Evolutionary conservation across 1,284 basidiomycete species (phyloP), one percentile per base, ranked within the genome.

Genomic region (Irpex sp.): DNA sequence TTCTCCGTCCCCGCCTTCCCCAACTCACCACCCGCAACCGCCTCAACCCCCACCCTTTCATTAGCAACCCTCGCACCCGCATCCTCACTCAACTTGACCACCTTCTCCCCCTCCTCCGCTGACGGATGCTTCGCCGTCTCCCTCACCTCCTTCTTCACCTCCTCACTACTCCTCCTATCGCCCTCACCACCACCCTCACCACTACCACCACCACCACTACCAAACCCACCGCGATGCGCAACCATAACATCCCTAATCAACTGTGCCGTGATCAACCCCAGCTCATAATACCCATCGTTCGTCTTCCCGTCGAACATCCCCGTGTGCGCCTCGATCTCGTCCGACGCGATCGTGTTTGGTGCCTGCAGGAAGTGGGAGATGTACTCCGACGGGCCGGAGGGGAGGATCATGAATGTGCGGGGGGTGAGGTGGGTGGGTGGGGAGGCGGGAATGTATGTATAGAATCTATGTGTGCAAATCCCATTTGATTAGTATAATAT

Each of bases 261-360:
- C 60, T 83, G 79, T 11, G 85, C 87, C 0, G 85, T 84, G 56
- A 82, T 78, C 49, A 95, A 76, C 0, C 94, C 95, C 2, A 98
- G 80, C 66, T 88, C 86, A 72, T 96, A 96, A 75, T 95, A 97
- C 17, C 92, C 92, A 67, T 95, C 92, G 69, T 97, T 97, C n/a
- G 85, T 88, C 66, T 81, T 83, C 4, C 85, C 83, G 65, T 85
- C 83, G 75, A 98, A 98, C 90, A 98, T 97, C 49, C 88, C 88
- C 54, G 88, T 92, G 71, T 98, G 95, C 9, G 94, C 95, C 65
- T 90, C 81, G 17, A 97, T 79, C 75, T 97, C 95, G 72, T 97
- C 92, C 17, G 79, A 68, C 0, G 90, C 91, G 33, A 88, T 71
- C 1, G 78, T 82, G 68, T 95, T 96, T 35, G 77, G 78, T 2